Base-by-base conservation (phyloP, 169 alveolate species). In the Plasmodium yoelii region DNA sequence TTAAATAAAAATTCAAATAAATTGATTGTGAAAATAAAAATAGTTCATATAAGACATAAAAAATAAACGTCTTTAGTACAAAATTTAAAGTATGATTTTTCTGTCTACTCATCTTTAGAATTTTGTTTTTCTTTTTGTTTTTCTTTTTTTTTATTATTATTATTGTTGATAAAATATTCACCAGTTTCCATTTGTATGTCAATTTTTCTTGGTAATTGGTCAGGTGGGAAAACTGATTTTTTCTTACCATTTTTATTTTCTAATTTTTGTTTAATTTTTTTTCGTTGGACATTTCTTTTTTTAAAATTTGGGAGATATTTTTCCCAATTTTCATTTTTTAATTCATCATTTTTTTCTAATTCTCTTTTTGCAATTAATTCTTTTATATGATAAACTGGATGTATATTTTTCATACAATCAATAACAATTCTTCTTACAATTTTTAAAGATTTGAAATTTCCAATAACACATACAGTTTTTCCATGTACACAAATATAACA, bases 291-390 rank as follows among this genome's bases (percentile, higher is more conserved):
- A 75, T 98, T 97, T 70, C 98, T 94, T 82, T 98, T 99, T 91
- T 98, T 98, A 94, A 98, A 99, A 80, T 98, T 97, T 8, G 99
- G 99, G 22, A 99, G 92, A 92, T 97, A 98, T 65, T 99, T 94
- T 68, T 97, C 99, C 99, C 99, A 98, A 90, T 96, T 97, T 93
- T 98, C 97, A 49, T 93, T 94, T 47, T 91, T 96, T 87, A 98
- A 94, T 39, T 94, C 95, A 34, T 97, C 98, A 87, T 98, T 99
- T 92, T 99, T 98, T 87, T 96, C 98, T 47, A 99, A 95, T 93
- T 99, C 99, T 84, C 98, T 91, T 91, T 98, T 98, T 51, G 98
- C 98, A 99, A 99, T 98, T 69, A 99, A 91, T 93, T 99, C 99
- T 94, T 99, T 98, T 39, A 99, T 98, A 93, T 98, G 98, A 93